These are phyloP conservation scores for Diplodia sapinea DNA, from an alignment of 2,329 filamentous ascomycete genomes.

Conservation along the genomic window DNA sequence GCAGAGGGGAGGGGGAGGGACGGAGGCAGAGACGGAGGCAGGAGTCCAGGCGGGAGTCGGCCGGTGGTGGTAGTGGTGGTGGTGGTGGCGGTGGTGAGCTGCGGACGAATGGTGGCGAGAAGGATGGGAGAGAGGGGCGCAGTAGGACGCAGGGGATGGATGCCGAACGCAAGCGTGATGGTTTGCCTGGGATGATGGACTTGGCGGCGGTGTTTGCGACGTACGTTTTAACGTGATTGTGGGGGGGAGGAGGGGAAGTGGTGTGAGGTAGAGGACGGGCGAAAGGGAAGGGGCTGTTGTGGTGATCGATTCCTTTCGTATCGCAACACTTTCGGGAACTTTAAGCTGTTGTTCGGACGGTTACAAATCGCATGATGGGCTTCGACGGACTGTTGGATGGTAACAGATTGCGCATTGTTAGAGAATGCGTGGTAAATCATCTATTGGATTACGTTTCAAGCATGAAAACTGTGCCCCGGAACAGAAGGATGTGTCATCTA, in stretches of 20 bases:
- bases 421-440: no score
- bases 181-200: conserved; percentile 17
- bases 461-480: neutral
- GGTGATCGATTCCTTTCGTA: neutral
- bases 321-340: no score
- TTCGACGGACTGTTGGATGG: no score
- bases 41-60: neutral
- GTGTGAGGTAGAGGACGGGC: neutral
- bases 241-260: no score
- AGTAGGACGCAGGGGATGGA: neutral
- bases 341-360: no score
- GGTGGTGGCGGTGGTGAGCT: neutral
- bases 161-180: neutral
- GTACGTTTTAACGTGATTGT: conserved; percentile 10
- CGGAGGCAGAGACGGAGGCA: neutral
- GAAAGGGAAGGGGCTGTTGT: neutral
- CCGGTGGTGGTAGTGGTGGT: no score
- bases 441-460: neutral
- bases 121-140: neutral
- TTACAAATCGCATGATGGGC: no score
- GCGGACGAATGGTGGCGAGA: neutral
- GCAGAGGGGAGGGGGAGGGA: neutral
- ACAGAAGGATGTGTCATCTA: neutral
- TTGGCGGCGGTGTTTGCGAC: conserved; percentile 11
- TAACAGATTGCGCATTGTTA: no score